Base-by-base conservation (phyloP, 176 grass and related monocot genomes). In the Panicum miliaceum region DNA sequence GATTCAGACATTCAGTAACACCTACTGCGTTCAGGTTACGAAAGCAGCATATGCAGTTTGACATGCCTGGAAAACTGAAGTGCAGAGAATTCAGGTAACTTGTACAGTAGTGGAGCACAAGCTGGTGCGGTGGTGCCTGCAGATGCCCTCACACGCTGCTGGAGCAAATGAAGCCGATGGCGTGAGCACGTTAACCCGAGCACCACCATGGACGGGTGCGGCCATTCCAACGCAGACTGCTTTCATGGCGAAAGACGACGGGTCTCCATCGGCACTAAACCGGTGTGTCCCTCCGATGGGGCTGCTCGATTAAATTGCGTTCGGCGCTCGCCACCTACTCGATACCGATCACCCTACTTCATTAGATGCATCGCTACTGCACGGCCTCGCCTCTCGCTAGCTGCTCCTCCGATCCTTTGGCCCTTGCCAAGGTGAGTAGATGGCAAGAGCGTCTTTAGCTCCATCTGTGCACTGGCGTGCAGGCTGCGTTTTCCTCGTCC, bases 281-380 rank as follows among this genome's bases (percentile, higher is more conserved):
- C 13, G 41, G 66, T n/a, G 58, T 84, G 81, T 60, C 50, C 32
- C 63, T 74, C 60, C 36, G 27, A 12, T 18, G 68, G 50, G 57
- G 46, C 69, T 26, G 13, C 12, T 10, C 15, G 78, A 90, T 82
- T 86, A 58, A 90, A 86, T 86, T 82, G 78, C 7, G 78, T 86
- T 86, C 88, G 83, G 88, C 37, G 83, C 88, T 82, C 45, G 88
- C 83, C 88, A 90, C 84, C 83, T 78, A 90, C 88, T 85, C 43
- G 16, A 13, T 36, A 8, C 1, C 5, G 45, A 16, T 54, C 71
- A 50, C 15, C 42, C 10, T 18, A 47, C 68, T 47, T 71, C 41
- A 71, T 47, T 71, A 71, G 68, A 71, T 71, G 66, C 38, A 32
- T 8, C 6, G n/a, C n/a, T n/a, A n/a, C n/a, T n/a, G n/a, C 34